Evolutionary conservation across 768 basidiomycete genomes (phyloP).

Genomic region (Grammothele lineata): DNA sequence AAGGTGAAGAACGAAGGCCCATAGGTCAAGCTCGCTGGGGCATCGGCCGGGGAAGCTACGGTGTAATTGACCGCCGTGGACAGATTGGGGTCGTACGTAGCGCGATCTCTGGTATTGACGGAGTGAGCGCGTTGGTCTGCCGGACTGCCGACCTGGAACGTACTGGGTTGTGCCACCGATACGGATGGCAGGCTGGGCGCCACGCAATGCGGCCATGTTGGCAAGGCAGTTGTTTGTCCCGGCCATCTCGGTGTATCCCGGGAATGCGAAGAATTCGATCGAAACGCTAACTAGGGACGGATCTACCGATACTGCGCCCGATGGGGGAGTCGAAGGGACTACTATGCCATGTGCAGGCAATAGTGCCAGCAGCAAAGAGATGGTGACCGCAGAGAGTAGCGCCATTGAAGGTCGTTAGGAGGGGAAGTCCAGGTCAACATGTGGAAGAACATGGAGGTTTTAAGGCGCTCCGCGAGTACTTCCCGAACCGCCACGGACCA

Average conservation of each 20-base stretch:
- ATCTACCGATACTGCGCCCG: constrained; percentile 25
- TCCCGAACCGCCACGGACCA: no score
- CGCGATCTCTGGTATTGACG: constrained; percentile 37
- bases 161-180: constrained; percentile 38
- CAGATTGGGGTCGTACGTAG: constrained; percentile 32
- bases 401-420: constrained; percentile 1
- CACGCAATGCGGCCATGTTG: constrained; percentile 28
- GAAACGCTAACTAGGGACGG: constrained; percentile 32
- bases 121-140: background rate
- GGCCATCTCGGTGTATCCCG: constrained; percentile 29
- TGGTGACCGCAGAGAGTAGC: background rate
- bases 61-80: constrained; percentile 32
- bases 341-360: background rate
- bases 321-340: constrained; percentile 26
- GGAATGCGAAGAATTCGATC: constrained; percentile 37
- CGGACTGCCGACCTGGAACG: constrained; percentile 5
- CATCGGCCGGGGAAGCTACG: constrained; percentile 32
- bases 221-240: constrained; percentile 31
- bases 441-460: no score
- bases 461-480: no score
- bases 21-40: constrained; percentile 30
- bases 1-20: constrained; percentile 28
- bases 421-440: no score
- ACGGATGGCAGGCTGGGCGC: constrained; percentile 30
- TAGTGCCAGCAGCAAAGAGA: constrained; percentile 2